phyloP scores from a whole-genome alignment of 345 rosid genomes.

The Odontarrhena argentea region DNA sequence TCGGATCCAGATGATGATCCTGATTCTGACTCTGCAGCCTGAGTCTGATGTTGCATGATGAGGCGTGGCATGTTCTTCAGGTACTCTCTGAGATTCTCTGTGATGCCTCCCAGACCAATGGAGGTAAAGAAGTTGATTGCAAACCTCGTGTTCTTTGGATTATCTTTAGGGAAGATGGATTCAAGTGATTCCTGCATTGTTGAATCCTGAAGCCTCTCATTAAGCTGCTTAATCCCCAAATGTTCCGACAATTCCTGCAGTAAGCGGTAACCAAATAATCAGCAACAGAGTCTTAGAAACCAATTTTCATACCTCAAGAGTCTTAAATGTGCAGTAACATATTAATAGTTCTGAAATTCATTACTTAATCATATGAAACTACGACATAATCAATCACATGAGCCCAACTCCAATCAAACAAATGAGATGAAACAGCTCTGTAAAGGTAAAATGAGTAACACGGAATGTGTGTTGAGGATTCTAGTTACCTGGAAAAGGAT shows the following conservation, averaged over 20 bases:
- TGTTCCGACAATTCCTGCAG: conserved; percentile 89
- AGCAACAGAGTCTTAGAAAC: conserved; percentile 2
- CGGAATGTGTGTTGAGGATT: conserved; percentile 11
- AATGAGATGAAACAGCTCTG: conserved; percentile 13
- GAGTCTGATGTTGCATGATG: conserved; percentile 85
- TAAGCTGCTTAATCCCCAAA: conserved; percentile 76
- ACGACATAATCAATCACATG: conserved; percentile 20
- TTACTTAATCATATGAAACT: neutral
- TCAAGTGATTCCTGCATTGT: conserved; percentile 74
- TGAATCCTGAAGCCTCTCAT: conserved; percentile 77
- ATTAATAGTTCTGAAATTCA: neutral
- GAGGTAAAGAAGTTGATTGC: conserved; percentile 92
- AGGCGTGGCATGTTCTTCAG: conserved; percentile 93
- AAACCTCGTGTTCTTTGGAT: conserved; percentile 91
- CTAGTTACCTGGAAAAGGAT: conserved; percentile 87
- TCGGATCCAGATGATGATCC: conserved; percentile 47
- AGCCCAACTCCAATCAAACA: neutral
- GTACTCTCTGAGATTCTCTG: conserved; percentile 86
- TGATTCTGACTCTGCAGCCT: conserved; percentile 49
- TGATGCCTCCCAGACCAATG: conserved; percentile 96
- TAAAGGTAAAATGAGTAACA: conserved; percentile 16
- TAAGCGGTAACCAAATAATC: conserved; percentile 7
- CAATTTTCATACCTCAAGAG: neutral
- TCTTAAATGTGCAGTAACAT: neutral
- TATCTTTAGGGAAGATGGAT: conserved; percentile 84